Evolutionary conservation across 306 rosid species (phyloP), one percentile per base, ranked within the genome.

Genomic region (Vigna angularis): DNA sequence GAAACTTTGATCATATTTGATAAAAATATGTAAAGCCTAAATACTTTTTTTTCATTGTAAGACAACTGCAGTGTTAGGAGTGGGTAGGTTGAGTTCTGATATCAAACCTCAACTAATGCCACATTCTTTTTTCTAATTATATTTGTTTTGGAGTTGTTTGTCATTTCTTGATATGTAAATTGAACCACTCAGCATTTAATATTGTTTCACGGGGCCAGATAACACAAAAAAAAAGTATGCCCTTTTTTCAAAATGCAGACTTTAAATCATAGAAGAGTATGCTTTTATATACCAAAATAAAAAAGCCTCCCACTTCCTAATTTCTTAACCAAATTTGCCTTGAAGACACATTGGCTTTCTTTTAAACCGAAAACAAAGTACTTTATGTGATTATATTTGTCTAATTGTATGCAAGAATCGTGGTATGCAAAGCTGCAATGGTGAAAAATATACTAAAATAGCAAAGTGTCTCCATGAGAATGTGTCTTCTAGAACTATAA

Each of bases 161-260:
- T 13, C 55, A 10, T 24, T 17, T 49, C n/a, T 8, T n/a, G 7
- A 16, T 18, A 1, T 56, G 50, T 34, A 9, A 70, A 70, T 28
- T 32, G 62, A n/a, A 50, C 51, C 17, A 70, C 48, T 9, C 17
- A 2, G 62, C 75, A 50, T 30, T n/a, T 30, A 72, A 71, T 72
- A 64, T 53, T 8, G 20, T 48, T 34, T 51, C 18, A 34, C 6
- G 2, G 42, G 42, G 9, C 9, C 42, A 36, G 42, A 36, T 36
- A 20, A 3, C 22, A 30, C 28, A 26, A 34, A 4, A 68, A 7
- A 67, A 45, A 3, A 68, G 8, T 24, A 68, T 45, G 13, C 6
- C 47, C 4, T 65, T 20, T 34, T 13, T 9, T 40, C 9, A 50
- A 18, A 20, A 4, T 66, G n/a, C 26, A n/a, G 47, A 42, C 10